Conservation (phyloP, 2,329 filamentous ascomycete genomes). For the Phialocephala sp. region DNA sequence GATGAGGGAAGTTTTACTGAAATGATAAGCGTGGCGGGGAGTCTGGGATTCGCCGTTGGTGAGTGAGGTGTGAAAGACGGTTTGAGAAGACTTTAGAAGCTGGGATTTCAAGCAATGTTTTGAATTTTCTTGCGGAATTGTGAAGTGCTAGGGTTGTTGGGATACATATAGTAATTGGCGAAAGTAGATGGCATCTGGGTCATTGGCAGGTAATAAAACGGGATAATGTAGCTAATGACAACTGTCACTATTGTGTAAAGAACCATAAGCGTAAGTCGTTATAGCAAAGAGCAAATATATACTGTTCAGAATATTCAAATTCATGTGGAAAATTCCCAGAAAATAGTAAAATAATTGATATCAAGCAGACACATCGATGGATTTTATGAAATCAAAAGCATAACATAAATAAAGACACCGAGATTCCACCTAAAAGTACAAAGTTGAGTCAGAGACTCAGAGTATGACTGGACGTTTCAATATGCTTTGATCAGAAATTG, state of each 20-base stretch:
- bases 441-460: too few relatives aligned
- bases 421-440: too few relatives aligned
- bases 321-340: too few relatives aligned
- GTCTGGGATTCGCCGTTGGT: constrained; percentile 29
- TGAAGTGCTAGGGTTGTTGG: not conserved
- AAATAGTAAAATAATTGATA: too few relatives aligned
- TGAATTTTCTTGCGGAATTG: not conserved
- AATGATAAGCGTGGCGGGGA: constrained; percentile 35
- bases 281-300: too few relatives aligned
- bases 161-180: not conserved
- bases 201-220: not conserved
- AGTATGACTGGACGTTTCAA: too few relatives aligned
- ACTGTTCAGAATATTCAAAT: too few relatives aligned
- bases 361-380: too few relatives aligned
- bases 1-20: constrained; percentile 33
- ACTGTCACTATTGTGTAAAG: constrained; percentile 1
- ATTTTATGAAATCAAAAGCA: too few relatives aligned
- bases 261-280: not conserved
- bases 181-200: not conserved
- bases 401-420: too few relatives aligned
- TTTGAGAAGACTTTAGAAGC: not conserved
- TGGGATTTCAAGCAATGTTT: not conserved
- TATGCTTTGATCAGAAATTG: too few relatives aligned
- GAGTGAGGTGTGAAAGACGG: not conserved
- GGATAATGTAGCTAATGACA: constrained; percentile 5